phyloP scores from a whole-genome alignment of 1,284 basidiomycete genomes.

The Papiliotrema fonsecae region DNA sequence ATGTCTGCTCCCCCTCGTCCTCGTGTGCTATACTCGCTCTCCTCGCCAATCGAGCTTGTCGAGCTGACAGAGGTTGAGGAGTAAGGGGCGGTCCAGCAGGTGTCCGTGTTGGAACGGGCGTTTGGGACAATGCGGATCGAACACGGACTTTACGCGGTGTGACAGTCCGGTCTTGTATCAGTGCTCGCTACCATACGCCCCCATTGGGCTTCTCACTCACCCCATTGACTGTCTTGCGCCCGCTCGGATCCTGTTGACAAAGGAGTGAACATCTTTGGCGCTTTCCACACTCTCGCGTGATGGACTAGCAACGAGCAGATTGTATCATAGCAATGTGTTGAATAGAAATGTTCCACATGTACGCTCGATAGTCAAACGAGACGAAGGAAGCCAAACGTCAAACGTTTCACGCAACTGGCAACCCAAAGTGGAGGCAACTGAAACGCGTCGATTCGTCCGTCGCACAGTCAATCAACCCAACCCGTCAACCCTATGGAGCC shows the following conservation, averaged over 20 bases:
- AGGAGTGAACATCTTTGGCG: conserved; percentile 42
- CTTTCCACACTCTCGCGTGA: neutral
- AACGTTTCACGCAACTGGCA: too few relatives aligned
- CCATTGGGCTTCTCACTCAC: conserved; percentile 18
- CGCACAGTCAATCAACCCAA: too few relatives aligned
- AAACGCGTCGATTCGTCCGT: too few relatives aligned
- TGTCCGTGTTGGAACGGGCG: conserved; percentile 4
- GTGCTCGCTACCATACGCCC: too few relatives aligned
- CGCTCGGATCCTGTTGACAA: conserved; percentile 46
- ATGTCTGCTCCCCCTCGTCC: conserved; percentile 16
- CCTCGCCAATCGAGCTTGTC: conserved; percentile 5
- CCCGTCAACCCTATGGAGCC: too few relatives aligned
- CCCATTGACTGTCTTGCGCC: conserved; percentile 45
- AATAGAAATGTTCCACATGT: too few relatives aligned
- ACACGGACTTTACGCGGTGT: conserved; percentile 25
- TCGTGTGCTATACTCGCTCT: conserved; percentile 22
- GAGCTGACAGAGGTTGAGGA: neutral
- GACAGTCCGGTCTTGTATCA: conserved; percentile 23
- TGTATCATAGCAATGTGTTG: too few relatives aligned
- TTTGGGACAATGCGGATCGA: conserved; percentile 12
- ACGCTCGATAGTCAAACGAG: too few relatives aligned
- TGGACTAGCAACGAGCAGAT: too few relatives aligned
- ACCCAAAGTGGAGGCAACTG: too few relatives aligned
- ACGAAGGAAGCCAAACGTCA: too few relatives aligned
- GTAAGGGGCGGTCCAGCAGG: neutral